Evolutionary conservation across 306 rosid species (phyloP).

Genomic region (Malus domestica): ASM211411v1 NC_041805.1:19945001-19945500

Average conservation of each 20-base stretch:
- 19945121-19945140: no score
- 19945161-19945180: no score
- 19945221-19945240: constrained; percentile 81
- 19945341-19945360: constrained; percentile 89
- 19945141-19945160: no score
- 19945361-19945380: constrained; percentile 72
- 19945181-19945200: not conserved
- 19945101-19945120: no score
- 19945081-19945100: not conserved
- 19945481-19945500: constrained; percentile 28
- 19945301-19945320: constrained; percentile 87
- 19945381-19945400: constrained; percentile 60
- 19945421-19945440: not conserved
- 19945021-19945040: not conserved
- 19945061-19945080: not conserved
- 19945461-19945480: constrained; percentile 76
- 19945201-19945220: not conserved
- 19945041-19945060: no score
- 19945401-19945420: not conserved
- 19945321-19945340: constrained; percentile 73
- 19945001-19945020: not conserved
- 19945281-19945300: constrained; percentile 96
- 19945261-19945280: constrained; percentile 89
- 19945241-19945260: constrained; percentile 95
- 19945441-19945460: constrained; percentile 25